A percentile compares a stretch with the other conserved stretches of the same genome.
Conservation (phyloP, 768 basidiomycete species). For the Auricularia sp. region DNA sequence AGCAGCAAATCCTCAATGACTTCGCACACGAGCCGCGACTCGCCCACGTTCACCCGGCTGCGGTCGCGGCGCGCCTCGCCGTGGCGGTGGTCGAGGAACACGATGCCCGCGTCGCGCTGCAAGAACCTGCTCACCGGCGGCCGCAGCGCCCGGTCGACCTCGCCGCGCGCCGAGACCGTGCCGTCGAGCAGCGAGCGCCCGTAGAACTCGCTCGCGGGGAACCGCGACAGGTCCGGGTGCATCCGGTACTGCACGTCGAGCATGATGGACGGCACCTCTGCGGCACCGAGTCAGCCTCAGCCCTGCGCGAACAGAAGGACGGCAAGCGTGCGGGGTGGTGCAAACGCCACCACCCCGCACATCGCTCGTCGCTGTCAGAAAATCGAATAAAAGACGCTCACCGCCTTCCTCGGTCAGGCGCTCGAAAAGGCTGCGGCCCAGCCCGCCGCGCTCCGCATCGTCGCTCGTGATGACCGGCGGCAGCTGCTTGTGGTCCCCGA, state of each 20-base stretch:
- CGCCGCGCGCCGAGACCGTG: conserved; percentile 47
- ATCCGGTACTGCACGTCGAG: conserved; percentile 93
- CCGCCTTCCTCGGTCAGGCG: conserved; percentile 74
- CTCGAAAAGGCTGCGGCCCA: conserved; percentile 81
- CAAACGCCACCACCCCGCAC: too few species aligned
- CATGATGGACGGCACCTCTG: conserved; percentile 84
- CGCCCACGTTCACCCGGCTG: conserved; percentile 68
- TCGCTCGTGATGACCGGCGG: conserved; percentile 78
- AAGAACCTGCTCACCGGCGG: conserved; percentile 57
- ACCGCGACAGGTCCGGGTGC: conserved; percentile 83
- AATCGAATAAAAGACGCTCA: conserved; percentile 27
- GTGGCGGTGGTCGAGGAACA: conserved; percentile 74
- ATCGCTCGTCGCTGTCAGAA: not conserved
- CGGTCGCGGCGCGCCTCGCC: conserved; percentile 57
- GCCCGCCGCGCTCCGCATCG: conserved; percentile 61
- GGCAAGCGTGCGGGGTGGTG: not conserved
- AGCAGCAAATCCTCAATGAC: conserved; percentile 75
- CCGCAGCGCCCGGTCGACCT: conserved; percentile 37
- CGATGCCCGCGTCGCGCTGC: conserved; percentile 38
- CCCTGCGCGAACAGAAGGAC: not conserved
- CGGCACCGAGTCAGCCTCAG: not conserved
- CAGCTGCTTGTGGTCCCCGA: conserved; percentile 96
- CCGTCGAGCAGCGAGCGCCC: conserved; percentile 59
- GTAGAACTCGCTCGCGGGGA: conserved; percentile 83
- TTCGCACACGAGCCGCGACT: conserved; percentile 67